Percentiles rank a stretch among this genome's conserved stretches.
Evolutionary conservation across 441 rosid species (phyloP).

Genomic region (Bocquillonia castaneifolia): DNA sequence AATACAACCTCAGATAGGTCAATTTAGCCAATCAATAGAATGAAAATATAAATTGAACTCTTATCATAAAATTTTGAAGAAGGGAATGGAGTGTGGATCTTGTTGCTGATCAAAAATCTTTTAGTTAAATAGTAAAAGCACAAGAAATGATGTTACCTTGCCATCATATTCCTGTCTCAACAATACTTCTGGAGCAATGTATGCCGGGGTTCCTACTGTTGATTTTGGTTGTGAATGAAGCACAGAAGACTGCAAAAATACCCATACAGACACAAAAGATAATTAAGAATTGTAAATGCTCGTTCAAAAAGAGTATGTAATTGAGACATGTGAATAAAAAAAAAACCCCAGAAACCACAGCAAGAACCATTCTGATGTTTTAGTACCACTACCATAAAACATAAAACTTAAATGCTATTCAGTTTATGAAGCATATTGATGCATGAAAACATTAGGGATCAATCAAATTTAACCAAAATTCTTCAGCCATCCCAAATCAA

Average conservation of each 20-base stretch:
- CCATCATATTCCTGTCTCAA: constrained; percentile 93
- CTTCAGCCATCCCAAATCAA: not conserved
- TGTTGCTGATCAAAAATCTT: not conserved
- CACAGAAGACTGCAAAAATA: constrained; percentile 65
- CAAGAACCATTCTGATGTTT: not conserved
- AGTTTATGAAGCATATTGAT: not conserved
- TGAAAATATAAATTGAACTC: not conserved
- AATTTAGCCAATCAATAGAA: not conserved
- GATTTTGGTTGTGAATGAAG: constrained; percentile 97
- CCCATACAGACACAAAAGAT: not conserved
- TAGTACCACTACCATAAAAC: not conserved
- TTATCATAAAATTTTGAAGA: not conserved
- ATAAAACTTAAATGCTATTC: not conserved
- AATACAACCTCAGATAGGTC: not conserved
- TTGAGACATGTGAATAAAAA: not conserved
- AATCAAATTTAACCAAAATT: not conserved
- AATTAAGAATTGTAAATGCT: not conserved
- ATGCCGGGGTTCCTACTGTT: constrained; percentile 98
- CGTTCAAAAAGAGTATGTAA: not conserved
- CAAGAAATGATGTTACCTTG: constrained; percentile 47
- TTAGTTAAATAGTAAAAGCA: not conserved
- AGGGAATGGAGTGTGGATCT: not conserved
- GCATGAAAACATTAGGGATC: not conserved
- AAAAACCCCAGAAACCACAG: not conserved
- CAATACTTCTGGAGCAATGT: constrained; percentile 93